Conservation (phyloP, 2,329 filamentous ascomycete genomes). For the Pseudogymnoascus pannorum region DNA sequence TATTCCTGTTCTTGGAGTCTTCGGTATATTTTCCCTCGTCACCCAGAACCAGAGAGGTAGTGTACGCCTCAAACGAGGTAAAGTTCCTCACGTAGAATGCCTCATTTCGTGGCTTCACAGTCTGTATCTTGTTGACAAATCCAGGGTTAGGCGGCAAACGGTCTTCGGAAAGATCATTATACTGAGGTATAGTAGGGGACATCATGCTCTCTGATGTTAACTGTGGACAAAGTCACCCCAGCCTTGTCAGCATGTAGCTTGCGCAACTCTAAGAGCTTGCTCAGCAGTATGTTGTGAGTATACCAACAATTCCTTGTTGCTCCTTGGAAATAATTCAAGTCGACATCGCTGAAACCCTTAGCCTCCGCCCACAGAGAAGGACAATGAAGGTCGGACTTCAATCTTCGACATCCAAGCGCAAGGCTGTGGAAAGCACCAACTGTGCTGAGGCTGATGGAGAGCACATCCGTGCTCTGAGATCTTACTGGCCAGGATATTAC, state of each 20-base stretch:
- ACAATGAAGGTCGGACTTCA: neutral
- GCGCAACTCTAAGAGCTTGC: neutral
- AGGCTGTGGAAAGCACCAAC: neutral
- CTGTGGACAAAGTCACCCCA: neutral
- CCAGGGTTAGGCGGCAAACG: too few relatives aligned
- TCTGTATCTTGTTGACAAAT: constrained; percentile 20
- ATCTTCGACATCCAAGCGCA: neutral
- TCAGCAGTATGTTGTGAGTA: neutral
- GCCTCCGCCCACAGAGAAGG: neutral
- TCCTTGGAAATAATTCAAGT: neutral
- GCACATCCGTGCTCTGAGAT: neutral
- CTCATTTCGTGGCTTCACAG: constrained; percentile 17
- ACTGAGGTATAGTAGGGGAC: neutral
- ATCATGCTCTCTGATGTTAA: neutral
- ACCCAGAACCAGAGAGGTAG: too few relatives aligned
- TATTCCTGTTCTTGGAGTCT: too few relatives aligned
- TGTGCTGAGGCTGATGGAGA: neutral
- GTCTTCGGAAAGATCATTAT: too few relatives aligned
- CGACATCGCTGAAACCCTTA: neutral
- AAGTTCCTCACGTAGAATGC: constrained; percentile 20
- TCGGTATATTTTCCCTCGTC: neutral
- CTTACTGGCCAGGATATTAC: neutral
- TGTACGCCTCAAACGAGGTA: constrained; percentile 21
- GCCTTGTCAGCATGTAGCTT: neutral
- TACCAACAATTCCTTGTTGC: neutral